Percentiles rank a stretch among this genome's conserved stretches.
Conservation (phyloP, 768 basidiomycete genomes). For the Clathrus columnatus region DNA sequence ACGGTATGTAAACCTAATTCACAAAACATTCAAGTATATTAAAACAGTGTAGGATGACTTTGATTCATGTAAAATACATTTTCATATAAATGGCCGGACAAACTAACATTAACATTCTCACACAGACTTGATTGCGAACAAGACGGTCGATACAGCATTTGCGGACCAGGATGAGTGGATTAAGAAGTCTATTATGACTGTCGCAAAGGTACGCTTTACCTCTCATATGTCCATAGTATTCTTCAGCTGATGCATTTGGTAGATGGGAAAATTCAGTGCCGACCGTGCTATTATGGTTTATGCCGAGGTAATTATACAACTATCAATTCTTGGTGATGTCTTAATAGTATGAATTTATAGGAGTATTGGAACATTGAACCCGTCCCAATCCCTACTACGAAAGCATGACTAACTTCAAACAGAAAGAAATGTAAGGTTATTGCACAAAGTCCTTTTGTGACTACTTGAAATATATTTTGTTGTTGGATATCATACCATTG, state of each 20-base stretch:
- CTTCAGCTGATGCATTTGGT: slow-evolving; percentile 17
- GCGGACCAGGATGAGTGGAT: slow-evolving; percentile 79
- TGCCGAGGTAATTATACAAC: slow-evolving; percentile 40
- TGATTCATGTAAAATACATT: slow-evolving; percentile 71
- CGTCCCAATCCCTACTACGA: background rate
- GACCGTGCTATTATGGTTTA: slow-evolving; percentile 91
- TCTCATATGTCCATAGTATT: background rate
- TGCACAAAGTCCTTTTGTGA: no score
- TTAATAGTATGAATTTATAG: slow-evolving; percentile 5
- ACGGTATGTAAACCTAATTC: slow-evolving; percentile 25
- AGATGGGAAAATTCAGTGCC: slow-evolving; percentile 97
- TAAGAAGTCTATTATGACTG: slow-evolving; percentile 81
- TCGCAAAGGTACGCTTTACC: slow-evolving; percentile 47
- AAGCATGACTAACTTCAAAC: no score
- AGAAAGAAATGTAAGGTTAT: no score
- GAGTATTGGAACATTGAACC: slow-evolving; percentile 71
- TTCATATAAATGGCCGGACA: background rate
- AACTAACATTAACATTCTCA: background rate
- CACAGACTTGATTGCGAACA: slow-evolving; percentile 70
- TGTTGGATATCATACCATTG: no score
- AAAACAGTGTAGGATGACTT: slow-evolving; percentile 59
- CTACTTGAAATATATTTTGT: no score
- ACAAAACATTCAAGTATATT: background rate
- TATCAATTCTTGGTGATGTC: background rate
- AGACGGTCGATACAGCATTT: slow-evolving; percentile 86